Base-by-base conservation (phyloP, 2,329 filamentous ascomycete species). In the Tympanopsis confertula region DNA sequence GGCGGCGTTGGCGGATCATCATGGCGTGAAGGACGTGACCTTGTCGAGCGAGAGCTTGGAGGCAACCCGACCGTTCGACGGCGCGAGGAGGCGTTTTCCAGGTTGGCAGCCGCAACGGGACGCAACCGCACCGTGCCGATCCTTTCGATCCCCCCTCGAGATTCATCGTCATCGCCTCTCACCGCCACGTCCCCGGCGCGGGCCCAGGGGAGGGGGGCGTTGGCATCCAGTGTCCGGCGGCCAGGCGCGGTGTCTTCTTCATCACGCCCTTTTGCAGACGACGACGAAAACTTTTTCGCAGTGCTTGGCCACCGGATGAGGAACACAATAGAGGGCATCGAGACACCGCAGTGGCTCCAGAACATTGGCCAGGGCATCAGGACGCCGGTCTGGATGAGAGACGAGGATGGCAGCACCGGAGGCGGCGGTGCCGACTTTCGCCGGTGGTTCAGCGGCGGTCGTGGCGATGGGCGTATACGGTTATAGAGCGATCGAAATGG, bases 1-100 rank as follows among this genome's bases (percentile, higher is more conserved):
- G 86, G 81, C 45, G 86, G 86, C 13, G 78, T 80, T 1, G 86
- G 85, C 1, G 22, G 22, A 26, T 26, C 22, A n/a, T 82, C 81
- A 1, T 96, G 89, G 91, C 77, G 88, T 35, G 91, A 96, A 61
- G 91, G 91, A 3, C 74, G 86, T 36, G 82, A 87, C 36, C 71
- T 98, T 19, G 94, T 98, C 44, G 86, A 94, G 45, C 76, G 86
- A 19, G 91, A 96, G 54, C 59, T 88, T 5, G 76, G 79, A 42
- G 81, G 82, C 12, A 71, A 69, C 24, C 71, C 72, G 3, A 66
- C 71, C 30, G 59, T 69, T 36, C 62, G 67, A 41, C 62, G 69
- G 36, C 61, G 67, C 14, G 61, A 66, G 24, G 61, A 66, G 36
- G 58, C 62, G 19, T 52, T 61, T 40, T 50, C 58, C 36, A 50